Conservation (phyloP, 1,284 basidiomycete species). For the Trichosporon sp. region DNA sequence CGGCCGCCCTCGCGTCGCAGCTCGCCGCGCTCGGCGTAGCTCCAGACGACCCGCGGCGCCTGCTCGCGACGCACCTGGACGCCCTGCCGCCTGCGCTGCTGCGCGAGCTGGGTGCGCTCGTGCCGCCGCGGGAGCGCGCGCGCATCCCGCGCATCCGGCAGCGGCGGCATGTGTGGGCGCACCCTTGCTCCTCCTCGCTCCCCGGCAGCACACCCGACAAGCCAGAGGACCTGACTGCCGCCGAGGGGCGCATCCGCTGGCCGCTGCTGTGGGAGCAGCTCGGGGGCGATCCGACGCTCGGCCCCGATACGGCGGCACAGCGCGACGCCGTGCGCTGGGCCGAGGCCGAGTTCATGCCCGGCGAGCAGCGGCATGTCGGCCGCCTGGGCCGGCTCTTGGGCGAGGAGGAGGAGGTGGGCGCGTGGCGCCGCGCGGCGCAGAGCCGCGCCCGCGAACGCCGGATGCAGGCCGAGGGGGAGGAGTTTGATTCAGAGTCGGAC, state of each 20-base stretch:
- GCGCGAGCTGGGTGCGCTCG: not conserved
- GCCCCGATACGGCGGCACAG: slow-evolving; percentile 17
- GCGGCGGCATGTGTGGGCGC: slow-evolving; percentile 34
- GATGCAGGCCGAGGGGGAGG: slow-evolving; percentile 33
- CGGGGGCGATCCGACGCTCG: slow-evolving; percentile 32
- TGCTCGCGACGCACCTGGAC: not conserved
- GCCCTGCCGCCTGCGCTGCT: slow-evolving; percentile 5
- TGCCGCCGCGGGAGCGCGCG: slow-evolving; percentile 33
- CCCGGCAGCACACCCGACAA: slow-evolving; percentile 2
- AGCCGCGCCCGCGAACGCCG: slow-evolving; percentile 36
- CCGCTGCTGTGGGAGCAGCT: slow-evolving; percentile 46
- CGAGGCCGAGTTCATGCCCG: slow-evolving; percentile 29
- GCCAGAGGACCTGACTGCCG: slow-evolving; percentile 23
- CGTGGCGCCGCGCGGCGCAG: slow-evolving; percentile 34
- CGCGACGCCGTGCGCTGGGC: slow-evolving; percentile 36
- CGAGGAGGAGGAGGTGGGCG: slow-evolving; percentile 44
- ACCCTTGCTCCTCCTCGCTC: not conserved
- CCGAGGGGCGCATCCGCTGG: slow-evolving; percentile 39
- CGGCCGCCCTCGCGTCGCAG: not conserved
- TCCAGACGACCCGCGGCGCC: not conserved
- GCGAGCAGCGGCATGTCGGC: slow-evolving; percentile 35
- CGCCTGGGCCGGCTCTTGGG: slow-evolving; percentile 43
- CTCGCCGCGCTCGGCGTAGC: not conserved
- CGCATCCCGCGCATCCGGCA: slow-evolving; percentile 36
- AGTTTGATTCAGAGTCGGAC: slow-evolving; percentile 40